phyloP scores from a whole-genome alignment of 2,329 filamentous ascomycete genomes.

The Talaromyces albobiverticillius region DNA sequence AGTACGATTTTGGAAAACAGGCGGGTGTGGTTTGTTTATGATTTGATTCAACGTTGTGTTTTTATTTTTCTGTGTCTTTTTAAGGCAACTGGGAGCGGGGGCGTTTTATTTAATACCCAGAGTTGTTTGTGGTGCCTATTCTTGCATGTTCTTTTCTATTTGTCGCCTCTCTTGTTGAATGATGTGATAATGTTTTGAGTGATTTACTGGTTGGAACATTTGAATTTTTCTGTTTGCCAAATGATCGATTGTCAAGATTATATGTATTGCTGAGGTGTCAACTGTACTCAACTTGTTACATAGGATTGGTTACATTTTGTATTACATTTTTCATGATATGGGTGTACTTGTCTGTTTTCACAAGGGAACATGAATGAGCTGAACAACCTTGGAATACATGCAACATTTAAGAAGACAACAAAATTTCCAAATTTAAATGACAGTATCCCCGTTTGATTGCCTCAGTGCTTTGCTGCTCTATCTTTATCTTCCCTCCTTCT shows the following conservation, averaged over 20 bases:
- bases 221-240: background rate
- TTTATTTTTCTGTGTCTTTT: background rate
- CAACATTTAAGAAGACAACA: background rate
- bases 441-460: background rate
- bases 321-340: background rate
- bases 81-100: background rate
- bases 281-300: conserved; percentile 7
- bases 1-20: background rate
- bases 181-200: background rate
- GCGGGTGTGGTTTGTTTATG: conserved; percentile 3
- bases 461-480: background rate
- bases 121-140: background rate
- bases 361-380: too few species aligned
- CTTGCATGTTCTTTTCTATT: background rate
- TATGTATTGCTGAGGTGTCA: background rate
- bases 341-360: too few species aligned
- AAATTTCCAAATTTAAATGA: background rate
- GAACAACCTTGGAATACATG: too few species aligned
- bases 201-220: background rate
- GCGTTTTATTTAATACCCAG: conserved; percentile 9
- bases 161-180: background rate
- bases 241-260: background rate
- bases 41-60: background rate
- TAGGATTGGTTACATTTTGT: background rate
- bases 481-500: conserved; percentile 8